phyloP scores from a whole-genome alignment of 164 flowering plant genomes.

The Tetracentron sinense region DNA sequence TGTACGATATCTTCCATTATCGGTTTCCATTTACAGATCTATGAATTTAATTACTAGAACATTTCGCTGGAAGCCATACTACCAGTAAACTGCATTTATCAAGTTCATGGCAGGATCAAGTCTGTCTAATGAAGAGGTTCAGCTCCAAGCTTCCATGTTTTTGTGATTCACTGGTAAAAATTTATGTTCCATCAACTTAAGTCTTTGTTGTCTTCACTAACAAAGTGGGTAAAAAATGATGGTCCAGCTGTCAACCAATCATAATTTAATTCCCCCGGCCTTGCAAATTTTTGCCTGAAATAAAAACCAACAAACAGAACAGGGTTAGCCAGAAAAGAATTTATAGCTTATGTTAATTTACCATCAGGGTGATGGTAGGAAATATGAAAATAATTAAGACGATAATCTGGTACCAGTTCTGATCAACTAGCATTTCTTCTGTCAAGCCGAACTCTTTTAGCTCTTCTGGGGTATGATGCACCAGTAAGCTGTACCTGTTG shows the following conservation, averaged over 20 bases:
- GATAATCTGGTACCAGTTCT: constrained; percentile 49
- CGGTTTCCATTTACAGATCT: too few species aligned
- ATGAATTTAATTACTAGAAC: too few species aligned
- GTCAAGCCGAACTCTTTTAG: constrained; percentile 59
- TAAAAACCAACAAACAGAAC: constrained; percentile 11
- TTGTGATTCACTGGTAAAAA: background rate
- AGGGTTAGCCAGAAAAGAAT: constrained; percentile 1
- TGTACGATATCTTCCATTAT: too few species aligned
- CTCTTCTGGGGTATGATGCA: constrained; percentile 65
- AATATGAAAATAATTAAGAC: background rate
- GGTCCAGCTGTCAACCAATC: constrained; percentile 50
- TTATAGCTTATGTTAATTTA: background rate
- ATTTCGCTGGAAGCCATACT: too few species aligned
- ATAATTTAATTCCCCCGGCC: constrained; percentile 66
- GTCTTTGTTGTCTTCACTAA: constrained; percentile 23
- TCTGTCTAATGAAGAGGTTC: too few species aligned
- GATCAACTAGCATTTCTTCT: constrained; percentile 66
- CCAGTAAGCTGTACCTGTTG: constrained; percentile 63
- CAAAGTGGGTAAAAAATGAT: constrained; percentile 61
- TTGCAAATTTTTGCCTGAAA: constrained; percentile 63
- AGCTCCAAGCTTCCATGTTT: background rate
- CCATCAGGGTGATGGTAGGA: too few species aligned
- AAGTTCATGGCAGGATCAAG: too few species aligned
- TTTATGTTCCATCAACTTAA: background rate
- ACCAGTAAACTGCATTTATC: too few species aligned